Percentiles rank a stretch among this genome's conserved stretches.
Evolutionary conservation across 495 filamentous ascomycete species (phyloP).

Genomic region (Neurospora pannonica): DNA sequence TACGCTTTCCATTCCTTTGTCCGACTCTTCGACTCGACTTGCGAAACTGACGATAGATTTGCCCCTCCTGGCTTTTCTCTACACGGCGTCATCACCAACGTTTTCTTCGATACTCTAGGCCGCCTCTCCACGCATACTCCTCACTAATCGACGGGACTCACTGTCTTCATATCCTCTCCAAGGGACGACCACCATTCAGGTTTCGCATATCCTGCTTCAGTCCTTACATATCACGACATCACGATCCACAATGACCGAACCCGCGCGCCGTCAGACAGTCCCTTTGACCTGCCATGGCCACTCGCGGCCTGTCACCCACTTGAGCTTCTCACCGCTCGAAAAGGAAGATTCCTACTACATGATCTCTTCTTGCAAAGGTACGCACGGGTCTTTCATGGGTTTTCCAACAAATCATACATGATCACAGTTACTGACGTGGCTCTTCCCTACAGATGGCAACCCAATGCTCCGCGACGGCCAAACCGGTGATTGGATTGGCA

Average conservation of each 20-base stretch:
- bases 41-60: background rate
- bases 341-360: conserved; percentile 85
- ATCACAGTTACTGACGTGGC: background rate
- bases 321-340: conserved; percentile 79
- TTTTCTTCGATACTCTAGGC: background rate
- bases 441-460: conserved; percentile 63
- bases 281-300: conserved; percentile 96
- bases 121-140: background rate
- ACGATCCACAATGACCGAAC: conserved; percentile 30
- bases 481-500: conserved; percentile 98
- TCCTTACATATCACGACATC: background rate
- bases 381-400: background rate
- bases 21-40: background rate
- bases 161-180: background rate
- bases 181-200: background rate
- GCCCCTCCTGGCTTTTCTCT: background rate
- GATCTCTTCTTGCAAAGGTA: conserved; percentile 97
- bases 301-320: conserved; percentile 87
- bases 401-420: background rate
- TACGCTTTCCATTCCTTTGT: conserved; percentile 16
- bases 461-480: conserved; percentile 97
- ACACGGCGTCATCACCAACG: background rate
- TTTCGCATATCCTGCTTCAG: background rate
- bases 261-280: conserved; percentile 50
- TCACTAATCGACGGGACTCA: background rate